Base-by-base conservation (phyloP, 2,329 filamentous ascomycete species). In the Neonectria coccinea region DNA sequence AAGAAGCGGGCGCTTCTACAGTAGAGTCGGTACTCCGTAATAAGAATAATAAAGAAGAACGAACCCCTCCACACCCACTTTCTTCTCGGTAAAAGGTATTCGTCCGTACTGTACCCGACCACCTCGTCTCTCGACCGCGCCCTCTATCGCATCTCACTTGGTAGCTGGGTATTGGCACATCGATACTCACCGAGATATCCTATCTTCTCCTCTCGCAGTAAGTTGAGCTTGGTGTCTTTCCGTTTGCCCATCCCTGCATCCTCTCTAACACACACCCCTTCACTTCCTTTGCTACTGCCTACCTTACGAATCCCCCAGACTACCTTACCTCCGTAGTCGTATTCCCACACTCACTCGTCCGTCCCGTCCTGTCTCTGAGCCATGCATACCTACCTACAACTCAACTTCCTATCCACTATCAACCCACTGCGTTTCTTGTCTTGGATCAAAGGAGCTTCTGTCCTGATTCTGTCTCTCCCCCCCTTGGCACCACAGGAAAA, bases 241-340 rank as follows among this genome's bases (percentile, higher is more conserved):
- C 31, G 31, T 33, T 33, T 33, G 31, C 31, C 31, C 16, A 39
- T 57, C 59, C 59, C 53, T 62, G 57, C 54, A 45, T 41, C 31
- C 36, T 56, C 56, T 63, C 61, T 63, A 59, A 59, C 55, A 63
- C 55, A 63, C 61, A 53, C 61, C 55, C 61, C 61, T 59, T 20
- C 55, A 54, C 60, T 59, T 56, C 51, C 51, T 60, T 64, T 60
- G 51, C 44, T 12, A 18, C 55, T 31, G 41, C 53, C 47, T 53
- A 51, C 11, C 53, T 41, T 53, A 51, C 11, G 12, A 16, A 16
- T 22, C 22, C 22, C 22, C 22, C 22, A 22, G 22, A 22, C 22
- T 22, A 22, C 22, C 22, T 22, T 14, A 39, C 33, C 14, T 39
- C 16, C 33, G 2, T 6, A 16, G 25, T 29, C 27, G n/a, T 41